phyloP scores from a whole-genome alignment of 2,329 filamentous ascomycete genomes.

The Claviceps quebecensis region DNA sequence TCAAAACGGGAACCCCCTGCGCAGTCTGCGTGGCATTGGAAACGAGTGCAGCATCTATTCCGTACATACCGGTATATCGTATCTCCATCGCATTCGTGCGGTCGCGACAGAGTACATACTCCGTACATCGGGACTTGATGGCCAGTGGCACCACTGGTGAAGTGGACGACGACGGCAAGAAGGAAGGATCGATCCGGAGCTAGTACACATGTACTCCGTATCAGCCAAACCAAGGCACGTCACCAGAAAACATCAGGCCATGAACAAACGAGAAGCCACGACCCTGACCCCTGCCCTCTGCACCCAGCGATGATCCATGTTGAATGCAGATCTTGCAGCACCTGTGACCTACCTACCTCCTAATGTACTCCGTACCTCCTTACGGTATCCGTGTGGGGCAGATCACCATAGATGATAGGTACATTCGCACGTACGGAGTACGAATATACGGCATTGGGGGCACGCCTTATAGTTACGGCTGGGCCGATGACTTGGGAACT shows the following conservation, averaged over 20 bases:
- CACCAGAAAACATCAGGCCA: neutral
- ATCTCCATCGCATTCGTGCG: neutral
- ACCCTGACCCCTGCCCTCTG: neutral
- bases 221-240: neutral
- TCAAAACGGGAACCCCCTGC: too few species aligned
- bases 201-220: too few species aligned
- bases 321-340: neutral
- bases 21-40: neutral
- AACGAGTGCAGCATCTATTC: neutral
- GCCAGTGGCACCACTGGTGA: too few species aligned
- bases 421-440: neutral
- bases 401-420: too few species aligned
- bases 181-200: neutral
- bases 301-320: neutral
- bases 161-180: neutral
- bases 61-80: neutral
- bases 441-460: neutral
- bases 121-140: too few species aligned
- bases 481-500: too few species aligned
- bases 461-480: too few species aligned
- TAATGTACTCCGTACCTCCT: too few species aligned
- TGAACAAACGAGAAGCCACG: neutral
- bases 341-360: too few species aligned
- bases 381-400: neutral
- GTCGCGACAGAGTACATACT: neutral